A percentile compares a stretch with the other conserved stretches of the same genome.
phyloP scores from a whole-genome alignment of 805 yeast species.

The Phaffomyces opuntiae region DNA sequence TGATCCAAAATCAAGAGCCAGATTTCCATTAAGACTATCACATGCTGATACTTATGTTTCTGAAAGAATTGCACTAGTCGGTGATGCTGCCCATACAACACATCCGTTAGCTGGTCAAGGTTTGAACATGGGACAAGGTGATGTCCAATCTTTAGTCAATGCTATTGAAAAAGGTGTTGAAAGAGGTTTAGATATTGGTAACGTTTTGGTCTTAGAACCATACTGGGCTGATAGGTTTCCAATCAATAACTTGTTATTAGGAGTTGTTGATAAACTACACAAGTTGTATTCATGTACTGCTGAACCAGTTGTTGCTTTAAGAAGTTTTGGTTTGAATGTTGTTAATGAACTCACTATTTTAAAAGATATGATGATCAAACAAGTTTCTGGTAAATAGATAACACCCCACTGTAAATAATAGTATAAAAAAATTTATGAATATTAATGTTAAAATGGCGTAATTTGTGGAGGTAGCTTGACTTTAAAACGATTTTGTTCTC shows the following conservation, averaged over 20 bases:
- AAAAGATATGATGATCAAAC: slow-evolving; percentile 63
- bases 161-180: slow-evolving; percentile 64
- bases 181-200: slow-evolving; percentile 87
- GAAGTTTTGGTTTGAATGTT: slow-evolving; percentile 70
- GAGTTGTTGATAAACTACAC: slow-evolving; percentile 87
- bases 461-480: too few relatives aligned
- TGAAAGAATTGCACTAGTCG: slow-evolving; percentile 85
- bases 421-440: too few relatives aligned
- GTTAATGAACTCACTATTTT: slow-evolving; percentile 57
- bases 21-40: slow-evolving; percentile 80
- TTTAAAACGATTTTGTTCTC: too few relatives aligned
- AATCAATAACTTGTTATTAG: slow-evolving; percentile 70
- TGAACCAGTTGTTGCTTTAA: slow-evolving; percentile 63
- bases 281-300: slow-evolving; percentile 73
- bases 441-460: too few relatives aligned
- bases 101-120: slow-evolving; percentile 99
- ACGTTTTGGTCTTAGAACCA: slow-evolving; percentile 72
- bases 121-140: slow-evolving; percentile 94
- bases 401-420: not conserved
- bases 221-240: slow-evolving; percentile 83
- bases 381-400: slow-evolving; percentile 34
- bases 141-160: slow-evolving; percentile 62
- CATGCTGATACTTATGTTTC: slow-evolving; percentile 87
- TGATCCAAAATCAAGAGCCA: slow-evolving; percentile 62
- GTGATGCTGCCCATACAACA: slow-evolving; percentile 97